A percentile compares a stretch with the other conserved stretches of the same genome.
These are phyloP conservation scores for Schizonepeta tenuifolia DNA, from an alignment of 257 asterid species.

Conservation along the genomic window DNA sequence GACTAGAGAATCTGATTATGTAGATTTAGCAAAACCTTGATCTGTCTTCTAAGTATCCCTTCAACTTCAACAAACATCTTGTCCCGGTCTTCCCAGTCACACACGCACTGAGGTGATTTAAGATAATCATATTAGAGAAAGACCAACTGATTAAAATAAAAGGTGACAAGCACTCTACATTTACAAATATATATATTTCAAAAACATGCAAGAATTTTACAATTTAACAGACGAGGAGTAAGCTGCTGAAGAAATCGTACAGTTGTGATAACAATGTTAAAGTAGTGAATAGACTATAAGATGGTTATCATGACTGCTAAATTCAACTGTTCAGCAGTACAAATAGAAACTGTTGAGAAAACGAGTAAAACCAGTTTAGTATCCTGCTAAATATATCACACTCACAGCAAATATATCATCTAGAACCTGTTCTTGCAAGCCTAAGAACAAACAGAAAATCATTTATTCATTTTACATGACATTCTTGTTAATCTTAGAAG, in stretches of 20 bases:
- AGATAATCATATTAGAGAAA: conserved; percentile 23
- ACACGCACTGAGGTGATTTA: conserved; percentile 70
- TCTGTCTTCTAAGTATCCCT: conserved; percentile 88
- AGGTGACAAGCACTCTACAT: not conserved
- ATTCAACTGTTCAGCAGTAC: not conserved
- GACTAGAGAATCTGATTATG: conserved; percentile 20
- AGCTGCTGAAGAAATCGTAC: not conserved
- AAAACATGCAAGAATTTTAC: not conserved
- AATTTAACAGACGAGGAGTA: not conserved
- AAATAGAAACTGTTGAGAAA: conserved; percentile 11
- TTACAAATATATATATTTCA: conserved; percentile 3
- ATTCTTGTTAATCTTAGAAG: not conserved
- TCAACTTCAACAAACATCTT: conserved; percentile 94
- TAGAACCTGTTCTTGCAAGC: conserved; percentile 7
- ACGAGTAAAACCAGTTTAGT: conserved; percentile 2
- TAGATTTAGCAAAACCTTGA: conserved; percentile 63
- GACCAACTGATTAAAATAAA: not conserved
- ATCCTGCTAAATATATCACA: conserved; percentile 26
- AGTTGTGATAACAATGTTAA: not conserved
- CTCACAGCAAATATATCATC: not conserved
- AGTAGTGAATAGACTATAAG: conserved; percentile 3
- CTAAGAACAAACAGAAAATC: not conserved
- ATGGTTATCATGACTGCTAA: not conserved
- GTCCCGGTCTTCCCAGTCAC: conserved; percentile 98
- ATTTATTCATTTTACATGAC: conserved; percentile 4